Percentiles rank a stretch among this genome's conserved stretches.
These are phyloP conservation scores for Penicillium chermesinum DNA, from an alignment of 495 filamentous ascomycete species.

Conservation along the genomic window DNA sequence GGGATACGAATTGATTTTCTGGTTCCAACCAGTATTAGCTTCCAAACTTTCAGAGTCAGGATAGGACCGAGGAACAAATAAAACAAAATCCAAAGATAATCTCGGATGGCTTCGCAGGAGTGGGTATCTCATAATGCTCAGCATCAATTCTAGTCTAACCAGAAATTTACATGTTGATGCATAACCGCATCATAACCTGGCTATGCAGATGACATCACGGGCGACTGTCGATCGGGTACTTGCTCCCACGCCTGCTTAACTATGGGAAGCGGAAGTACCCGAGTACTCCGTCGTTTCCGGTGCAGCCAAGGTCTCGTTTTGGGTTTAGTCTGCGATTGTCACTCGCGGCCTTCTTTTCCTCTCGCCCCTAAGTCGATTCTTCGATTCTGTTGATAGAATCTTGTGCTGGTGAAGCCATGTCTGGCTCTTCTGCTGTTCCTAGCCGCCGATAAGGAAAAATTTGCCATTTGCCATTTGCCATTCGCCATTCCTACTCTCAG, in stretches of 20 bases:
- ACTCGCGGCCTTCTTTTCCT: background rate
- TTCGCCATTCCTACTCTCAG: background rate
- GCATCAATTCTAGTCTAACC: too few relatives aligned
- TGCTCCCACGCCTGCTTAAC: conserved; percentile 5
- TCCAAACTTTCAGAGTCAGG: too few relatives aligned
- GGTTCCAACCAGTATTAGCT: too few relatives aligned
- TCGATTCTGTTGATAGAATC: background rate
- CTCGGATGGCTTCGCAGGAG: too few relatives aligned
- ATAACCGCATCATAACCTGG: background rate
- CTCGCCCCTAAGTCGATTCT: background rate
- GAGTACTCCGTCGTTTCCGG: conserved; percentile 25
- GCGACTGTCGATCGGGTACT: conserved; percentile 22
- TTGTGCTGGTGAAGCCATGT: conserved; percentile 7
- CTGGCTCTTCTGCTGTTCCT: background rate
- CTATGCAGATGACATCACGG: conserved; percentile 21
- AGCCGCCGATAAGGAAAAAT: background rate
- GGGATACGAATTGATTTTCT: too few relatives aligned
- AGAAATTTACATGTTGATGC: background rate
- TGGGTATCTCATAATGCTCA: too few relatives aligned
- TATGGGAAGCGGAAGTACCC: conserved; percentile 18
- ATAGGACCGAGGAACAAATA: too few relatives aligned
- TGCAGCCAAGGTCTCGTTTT: conserved; percentile 9
- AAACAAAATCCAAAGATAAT: too few relatives aligned
- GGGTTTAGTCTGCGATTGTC: background rate
- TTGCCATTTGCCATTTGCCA: conserved; percentile 1